Base-by-base conservation (phyloP, 1,284 basidiomycete genomes). In the Sanghuangporus baumii region DNA sequence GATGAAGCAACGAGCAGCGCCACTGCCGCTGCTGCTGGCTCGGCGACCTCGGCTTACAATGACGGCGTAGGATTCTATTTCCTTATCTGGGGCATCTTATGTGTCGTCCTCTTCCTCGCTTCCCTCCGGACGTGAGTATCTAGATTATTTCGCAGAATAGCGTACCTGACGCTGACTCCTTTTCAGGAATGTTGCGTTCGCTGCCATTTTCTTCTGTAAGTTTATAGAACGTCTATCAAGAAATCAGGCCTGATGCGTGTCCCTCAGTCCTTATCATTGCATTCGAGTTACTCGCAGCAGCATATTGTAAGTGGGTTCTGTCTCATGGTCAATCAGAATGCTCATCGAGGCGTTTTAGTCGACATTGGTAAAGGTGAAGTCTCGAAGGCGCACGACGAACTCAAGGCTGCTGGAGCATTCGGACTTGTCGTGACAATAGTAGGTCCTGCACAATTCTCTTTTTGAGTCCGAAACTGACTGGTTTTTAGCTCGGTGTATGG, bases 61-160 rank as follows among this genome's bases (percentile, higher is more conserved):
- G 41, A 57, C 12, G 66, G 66, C 8, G 50, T 65, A 12, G 66
- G 64, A 8, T 26, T 67, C 23, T 67, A 67, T 55, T 67, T 67
- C 55, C 46, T 63, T 6, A 56, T 47, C 6, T 67, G 66, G 66
- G 58, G 61, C 7, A 46, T 67, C 12, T 12, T 67, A 11, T 67
- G 66, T 43, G 14, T 56, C n/a, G 46, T 67, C 12, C 65, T 65
- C 40, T 54, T 56, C 20, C 36, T 67, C 34, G 66, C 64, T 37
- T 41, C 66, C 38, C 54, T 61, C 14, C 60, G 66, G 37, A 67
- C 64, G 66, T 67, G 38, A 41, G 66, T 48, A 9, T 31, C 57
- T 46, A n/a, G 4, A 18, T n/a, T 46, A 31, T 31, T 31, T 31
- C 26, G 26, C 16, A 18, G 9, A n/a, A 46, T 18, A 46, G 9